Evolutionary conservation across 305 asterid genomes (phyloP), one percentile per base, ranked within the genome.

Genomic region (Stenogyne calaminthoides): DNA sequence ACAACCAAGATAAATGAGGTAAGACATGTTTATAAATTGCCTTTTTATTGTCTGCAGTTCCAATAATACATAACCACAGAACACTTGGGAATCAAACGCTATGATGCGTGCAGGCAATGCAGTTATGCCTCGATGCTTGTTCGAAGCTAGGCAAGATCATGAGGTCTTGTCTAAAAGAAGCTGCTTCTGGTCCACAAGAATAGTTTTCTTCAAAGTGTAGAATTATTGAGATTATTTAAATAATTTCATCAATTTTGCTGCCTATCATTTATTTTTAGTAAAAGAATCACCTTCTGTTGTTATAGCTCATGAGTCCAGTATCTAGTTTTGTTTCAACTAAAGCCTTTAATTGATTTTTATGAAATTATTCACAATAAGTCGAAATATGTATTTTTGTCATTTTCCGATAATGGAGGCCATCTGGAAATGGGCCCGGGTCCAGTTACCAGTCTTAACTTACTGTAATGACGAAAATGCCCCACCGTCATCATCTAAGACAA

Each of bases 1-100:
- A 84, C 91, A n/a, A 60, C 93, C 34, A 88, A 83, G 85, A 82
- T 84, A 64, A 78, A 86, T 7, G 97, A 91, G 93, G 96, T 89
- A 81, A 64, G n/a, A 72, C 44, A 19, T 65, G 47, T 39, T 44
- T 16, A 18, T 29, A 39, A 32, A 51, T 25, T 0, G 71, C 37
- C 52, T 14, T 54, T 27, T n/a, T 7, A 16, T 64, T 32, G n/a
- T 25, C 47, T 65, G n/a, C n/a, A n/a, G n/a, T n/a, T n/a, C n/a
- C n/a, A n/a, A n/a, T n/a, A n/a, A n/a, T n/a, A n/a, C n/a, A n/a
- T n/a, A n/a, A n/a, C n/a, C n/a, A n/a, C n/a, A n/a, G n/a, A n/a
- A n/a, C n/a, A n/a, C n/a, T n/a, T n/a, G n/a, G n/a, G n/a, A n/a
- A n/a, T n/a, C n/a, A n/a, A n/a, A n/a, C n/a, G n/a, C n/a, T n/a